A percentile compares a stretch with the other conserved stretches of the same genome.
Evolutionary conservation across 78 protist genomes (phyloP).

Genomic region (Paratrimastix pyriformis): DNA sequence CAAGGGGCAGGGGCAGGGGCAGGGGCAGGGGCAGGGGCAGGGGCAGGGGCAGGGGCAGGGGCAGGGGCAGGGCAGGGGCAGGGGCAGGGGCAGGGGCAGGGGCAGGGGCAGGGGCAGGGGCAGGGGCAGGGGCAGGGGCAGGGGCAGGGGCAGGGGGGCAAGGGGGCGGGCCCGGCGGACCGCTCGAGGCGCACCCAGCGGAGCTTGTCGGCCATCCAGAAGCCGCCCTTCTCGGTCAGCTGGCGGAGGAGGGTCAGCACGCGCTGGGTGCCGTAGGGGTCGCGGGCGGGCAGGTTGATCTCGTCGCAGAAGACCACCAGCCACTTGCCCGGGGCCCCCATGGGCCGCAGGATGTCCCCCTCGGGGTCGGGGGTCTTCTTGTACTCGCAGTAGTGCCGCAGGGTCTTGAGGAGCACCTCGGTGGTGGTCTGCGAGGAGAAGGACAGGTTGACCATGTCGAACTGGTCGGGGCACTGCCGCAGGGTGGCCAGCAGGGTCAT

Average conservation of each 20-base stretch:
- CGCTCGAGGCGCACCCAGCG: constrained; percentile 12
- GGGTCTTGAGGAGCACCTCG: constrained; percentile 61
- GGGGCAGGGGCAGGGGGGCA: too few species aligned
- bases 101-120: too few species aligned
- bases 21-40: too few species aligned
- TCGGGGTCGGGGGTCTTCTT: constrained; percentile 45
- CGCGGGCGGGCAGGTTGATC: constrained; percentile 85
- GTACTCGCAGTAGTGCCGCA: constrained; percentile 67
- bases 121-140: too few species aligned
- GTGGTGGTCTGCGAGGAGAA: constrained; percentile 79
- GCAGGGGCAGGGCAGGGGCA: too few species aligned
- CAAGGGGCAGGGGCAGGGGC: too few species aligned
- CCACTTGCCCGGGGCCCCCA: constrained; percentile 37
- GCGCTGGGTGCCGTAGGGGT: constrained; percentile 90
- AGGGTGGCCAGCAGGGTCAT: constrained; percentile 80
- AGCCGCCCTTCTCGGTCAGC: constrained; percentile 86
- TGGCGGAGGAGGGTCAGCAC: constrained; percentile 87
- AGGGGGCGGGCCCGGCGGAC: too few species aligned
- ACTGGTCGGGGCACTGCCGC: constrained; percentile 47
- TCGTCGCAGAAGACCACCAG: constrained; percentile 92
- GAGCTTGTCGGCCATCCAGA: constrained; percentile 55
- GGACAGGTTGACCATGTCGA: constrained; percentile 76
- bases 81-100: too few species aligned
- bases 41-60: too few species aligned
- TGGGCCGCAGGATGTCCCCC: constrained; percentile 61